Conservation (phyloP, 2,329 filamentous ascomycete species). For the Bipolaris oryzae region DNA sequence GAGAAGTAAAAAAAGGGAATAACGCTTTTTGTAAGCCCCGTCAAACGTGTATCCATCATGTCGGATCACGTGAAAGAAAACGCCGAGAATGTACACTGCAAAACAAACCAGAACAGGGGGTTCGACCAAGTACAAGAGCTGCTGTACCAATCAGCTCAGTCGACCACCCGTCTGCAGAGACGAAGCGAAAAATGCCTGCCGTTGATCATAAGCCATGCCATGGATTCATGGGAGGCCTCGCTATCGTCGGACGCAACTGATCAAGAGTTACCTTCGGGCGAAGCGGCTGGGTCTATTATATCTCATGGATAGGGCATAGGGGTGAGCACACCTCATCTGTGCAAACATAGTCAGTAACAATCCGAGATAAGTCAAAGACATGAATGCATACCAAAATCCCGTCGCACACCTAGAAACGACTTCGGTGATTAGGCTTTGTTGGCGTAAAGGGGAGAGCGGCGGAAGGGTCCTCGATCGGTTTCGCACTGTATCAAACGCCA, state of each 20-base stretch:
- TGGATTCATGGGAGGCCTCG: neutral
- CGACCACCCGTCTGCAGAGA: neutral
- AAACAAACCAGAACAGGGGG: neutral
- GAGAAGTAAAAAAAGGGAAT: neutral
- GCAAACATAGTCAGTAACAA: conserved; percentile 3
- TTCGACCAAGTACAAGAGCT: neutral
- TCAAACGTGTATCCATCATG: neutral
- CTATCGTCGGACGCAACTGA: neutral
- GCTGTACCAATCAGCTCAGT: conserved; percentile 9
- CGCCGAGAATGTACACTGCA: conserved; percentile 6
- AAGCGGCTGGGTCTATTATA: neutral
- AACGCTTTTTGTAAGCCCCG: neutral
- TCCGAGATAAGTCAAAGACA: neutral
- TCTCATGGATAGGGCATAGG: conserved; percentile 1
- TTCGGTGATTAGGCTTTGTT: conserved; percentile 20
- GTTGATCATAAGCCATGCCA: neutral
- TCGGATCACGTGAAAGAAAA: neutral
- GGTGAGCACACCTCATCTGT: conserved; percentile 14
- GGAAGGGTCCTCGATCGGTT: conserved; percentile 16
- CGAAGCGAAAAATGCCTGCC: neutral
- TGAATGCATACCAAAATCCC: conserved; percentile 10
- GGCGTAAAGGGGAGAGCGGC: conserved; percentile 6
- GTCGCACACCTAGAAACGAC: conserved; percentile 21
- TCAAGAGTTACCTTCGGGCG: conserved; percentile 12
- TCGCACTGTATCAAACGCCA: conserved; percentile 16